Evolutionary conservation across 352 stramenopile species (phyloP).

Genomic region (Pythium rishiriense): DNA sequence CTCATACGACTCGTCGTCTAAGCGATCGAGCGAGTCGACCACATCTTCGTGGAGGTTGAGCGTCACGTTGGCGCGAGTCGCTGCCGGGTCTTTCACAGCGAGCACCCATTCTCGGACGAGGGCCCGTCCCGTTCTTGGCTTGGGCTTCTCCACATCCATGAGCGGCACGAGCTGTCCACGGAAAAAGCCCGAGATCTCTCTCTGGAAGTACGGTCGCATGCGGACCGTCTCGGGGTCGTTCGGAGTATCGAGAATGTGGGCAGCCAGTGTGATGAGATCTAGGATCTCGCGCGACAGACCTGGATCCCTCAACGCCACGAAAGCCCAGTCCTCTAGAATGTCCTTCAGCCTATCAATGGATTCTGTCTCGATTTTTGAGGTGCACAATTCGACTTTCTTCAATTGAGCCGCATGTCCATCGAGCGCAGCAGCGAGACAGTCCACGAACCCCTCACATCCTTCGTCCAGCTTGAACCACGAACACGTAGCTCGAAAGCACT

Average conservation of each 20-base stretch:
- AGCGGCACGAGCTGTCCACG: constrained; percentile 43
- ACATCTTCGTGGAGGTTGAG: constrained; percentile 64
- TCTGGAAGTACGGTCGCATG: constrained; percentile 47
- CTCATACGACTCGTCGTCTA: constrained; percentile 28
- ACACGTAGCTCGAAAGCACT: constrained; percentile 61
- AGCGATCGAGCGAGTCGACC: constrained; percentile 41
- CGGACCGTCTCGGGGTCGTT: constrained; percentile 23
- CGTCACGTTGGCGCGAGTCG: constrained; percentile 10
- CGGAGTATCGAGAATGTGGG: constrained; percentile 37
- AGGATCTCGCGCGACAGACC: constrained; percentile 1
- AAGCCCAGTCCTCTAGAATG: constrained; percentile 55
- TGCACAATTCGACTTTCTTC: constrained; percentile 33
- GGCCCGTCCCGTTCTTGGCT: constrained; percentile 5
- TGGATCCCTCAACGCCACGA: not conserved
- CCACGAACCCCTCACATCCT: constrained; percentile 31
- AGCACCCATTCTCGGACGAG: constrained; percentile 10
- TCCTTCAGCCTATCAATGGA: constrained; percentile 28
- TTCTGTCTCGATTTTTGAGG: constrained; percentile 33
- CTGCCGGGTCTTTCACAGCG: not conserved
- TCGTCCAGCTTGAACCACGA: constrained; percentile 55
- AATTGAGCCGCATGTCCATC: constrained; percentile 52
- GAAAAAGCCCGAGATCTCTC: constrained; percentile 56
- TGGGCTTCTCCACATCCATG: constrained; percentile 18
- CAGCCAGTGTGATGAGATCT: constrained; percentile 50
- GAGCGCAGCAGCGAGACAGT: constrained; percentile 53